phyloP scores from a whole-genome alignment of 192 early-diverging fungal genomes.

The Podila minutissima region DNA sequence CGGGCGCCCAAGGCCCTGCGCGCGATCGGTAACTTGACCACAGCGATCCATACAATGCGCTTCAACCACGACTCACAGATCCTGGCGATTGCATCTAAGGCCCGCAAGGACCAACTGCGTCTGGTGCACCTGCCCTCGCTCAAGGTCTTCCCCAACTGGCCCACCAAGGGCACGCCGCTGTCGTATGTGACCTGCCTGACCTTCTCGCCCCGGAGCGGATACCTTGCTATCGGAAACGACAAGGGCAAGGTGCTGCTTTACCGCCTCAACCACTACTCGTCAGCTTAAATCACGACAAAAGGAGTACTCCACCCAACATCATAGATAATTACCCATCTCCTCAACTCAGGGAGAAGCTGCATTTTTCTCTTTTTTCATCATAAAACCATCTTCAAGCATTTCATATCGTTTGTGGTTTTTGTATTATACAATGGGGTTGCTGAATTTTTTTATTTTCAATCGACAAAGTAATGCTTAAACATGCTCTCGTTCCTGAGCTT shows the following conservation, averaged over 20 bases:
- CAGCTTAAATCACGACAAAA: slow-evolving; percentile 16
- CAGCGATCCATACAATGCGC: slow-evolving; percentile 71
- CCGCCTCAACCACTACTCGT: slow-evolving; percentile 72
- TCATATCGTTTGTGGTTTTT: not conserved
- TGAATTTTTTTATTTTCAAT: slow-evolving; percentile 6
- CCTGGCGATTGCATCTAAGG: slow-evolving; percentile 77
- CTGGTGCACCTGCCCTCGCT: slow-evolving; percentile 85
- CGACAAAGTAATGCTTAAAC: slow-evolving; percentile 74
- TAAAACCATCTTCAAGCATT: no score
- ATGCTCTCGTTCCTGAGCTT: slow-evolving; percentile 68
- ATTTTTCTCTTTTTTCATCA: slow-evolving; percentile 3
- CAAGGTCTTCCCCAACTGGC: slow-evolving; percentile 95
- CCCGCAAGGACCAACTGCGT: slow-evolving; percentile 81
- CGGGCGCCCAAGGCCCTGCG: slow-evolving; percentile 74
- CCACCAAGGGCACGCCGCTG: slow-evolving; percentile 83
- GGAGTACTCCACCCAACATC: not conserved
- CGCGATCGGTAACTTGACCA: slow-evolving; percentile 87
- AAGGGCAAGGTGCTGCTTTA: slow-evolving; percentile 92
- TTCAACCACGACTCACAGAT: slow-evolving; percentile 93
- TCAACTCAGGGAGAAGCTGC: not conserved
- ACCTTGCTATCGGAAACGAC: slow-evolving; percentile 90
- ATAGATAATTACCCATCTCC: slow-evolving; percentile 1
- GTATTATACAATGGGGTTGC: not conserved
- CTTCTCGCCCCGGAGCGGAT: slow-evolving; percentile 95
- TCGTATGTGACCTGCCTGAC: slow-evolving; percentile 80